Base-by-base conservation (phyloP, 306 rosid genomes). In the Cicer pinnatifidum region DNA sequence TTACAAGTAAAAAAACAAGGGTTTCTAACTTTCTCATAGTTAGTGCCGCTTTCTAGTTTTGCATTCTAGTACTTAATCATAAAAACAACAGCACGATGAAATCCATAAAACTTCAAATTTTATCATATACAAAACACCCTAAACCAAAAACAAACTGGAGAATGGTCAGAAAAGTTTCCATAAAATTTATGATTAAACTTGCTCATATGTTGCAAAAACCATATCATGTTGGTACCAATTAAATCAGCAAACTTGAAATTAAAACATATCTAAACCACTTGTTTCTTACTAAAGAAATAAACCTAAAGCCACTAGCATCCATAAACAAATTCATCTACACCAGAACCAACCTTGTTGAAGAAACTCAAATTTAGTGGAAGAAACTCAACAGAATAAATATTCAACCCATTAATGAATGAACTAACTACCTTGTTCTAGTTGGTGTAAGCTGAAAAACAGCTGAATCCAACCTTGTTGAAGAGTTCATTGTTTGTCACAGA, bases 401-500 rank as follows among this genome's bases (percentile, higher is more conserved):
- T 11, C 37, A 50, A 44, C 11, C 69, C 39, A 86, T 54, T 70
- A 72, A 70, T 11, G 38, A 64, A 50, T 35, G 9, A 19, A 44
- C 16, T 38, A 28, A 13, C 15, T 44, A 83, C 99, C 99, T 91
- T 46, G 99, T 95, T 83, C 97, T 85, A 77, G 99, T 95, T 61
- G 99, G 97, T 11, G 97, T 90, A 85, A 95, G 97, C 81, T 91
- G 99, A 86, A 95, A 95, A 70, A 91, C 77, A 64, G 85, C 97
- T 38, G 89, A 91, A 85, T 95, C 97, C 63, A 95, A 83, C 84
- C 82, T 83, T 70, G 83, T 80, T 41, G 96, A 91, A 64, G 97
- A 70, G 81, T 80, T 90, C 99, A 95, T 90, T 17, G 75, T 78
- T 90, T 11, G 71, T 67, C 64, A 68, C 10, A 19, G 76, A 28